These are phyloP conservation scores for Aspergillus ibericus DNA, from an alignment of 2,329 filamentous ascomycete genomes.

Conservation along the genomic window DNA sequence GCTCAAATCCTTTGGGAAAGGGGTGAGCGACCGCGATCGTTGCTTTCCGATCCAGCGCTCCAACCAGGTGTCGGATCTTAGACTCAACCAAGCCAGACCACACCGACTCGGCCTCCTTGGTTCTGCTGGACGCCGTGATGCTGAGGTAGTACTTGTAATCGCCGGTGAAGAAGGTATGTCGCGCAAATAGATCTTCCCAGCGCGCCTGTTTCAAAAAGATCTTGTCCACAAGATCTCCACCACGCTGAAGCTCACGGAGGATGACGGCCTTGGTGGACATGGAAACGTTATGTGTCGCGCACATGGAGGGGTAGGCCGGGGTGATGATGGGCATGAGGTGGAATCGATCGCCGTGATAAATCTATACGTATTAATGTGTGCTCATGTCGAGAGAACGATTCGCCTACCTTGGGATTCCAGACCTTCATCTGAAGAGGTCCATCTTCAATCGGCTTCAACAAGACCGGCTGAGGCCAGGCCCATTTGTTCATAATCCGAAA, in stretches of 20 bases:
- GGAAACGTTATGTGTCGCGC: slow-evolving; percentile 91
- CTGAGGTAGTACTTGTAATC: slow-evolving; percentile 96
- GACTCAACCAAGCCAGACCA: slow-evolving; percentile 95
- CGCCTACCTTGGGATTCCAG: slow-evolving; percentile 85
- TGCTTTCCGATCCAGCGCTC: slow-evolving; percentile 75
- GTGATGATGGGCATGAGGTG: slow-evolving; percentile 99
- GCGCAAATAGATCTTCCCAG: slow-evolving; percentile 86
- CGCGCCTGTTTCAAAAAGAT: slow-evolving; percentile 74
- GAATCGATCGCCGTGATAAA: slow-evolving; percentile 76
- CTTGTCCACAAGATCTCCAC: slow-evolving; percentile 71
- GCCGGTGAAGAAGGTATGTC: slow-evolving; percentile 88
- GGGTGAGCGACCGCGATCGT: slow-evolving; percentile 83
- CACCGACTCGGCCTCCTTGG: slow-evolving; percentile 77
- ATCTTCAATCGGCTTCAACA: slow-evolving; percentile 84
- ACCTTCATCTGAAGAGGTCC: slow-evolving; percentile 78
- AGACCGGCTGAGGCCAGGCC: slow-evolving; percentile 91
- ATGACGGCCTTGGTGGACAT: slow-evolving; percentile 83
- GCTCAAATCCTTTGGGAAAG: slow-evolving; percentile 89
- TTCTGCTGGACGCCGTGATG: slow-evolving; percentile 77
- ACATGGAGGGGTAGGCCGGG: slow-evolving; percentile 96
- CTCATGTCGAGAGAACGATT: neutral
- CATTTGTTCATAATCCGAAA: slow-evolving; percentile 88
- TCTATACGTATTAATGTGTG: slow-evolving; percentile 40
- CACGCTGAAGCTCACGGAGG: slow-evolving; percentile 76
- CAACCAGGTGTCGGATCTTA: slow-evolving; percentile 82